Base-by-base conservation (phyloP, 129 eudicot species). In the Lactuca sativa region DNA sequence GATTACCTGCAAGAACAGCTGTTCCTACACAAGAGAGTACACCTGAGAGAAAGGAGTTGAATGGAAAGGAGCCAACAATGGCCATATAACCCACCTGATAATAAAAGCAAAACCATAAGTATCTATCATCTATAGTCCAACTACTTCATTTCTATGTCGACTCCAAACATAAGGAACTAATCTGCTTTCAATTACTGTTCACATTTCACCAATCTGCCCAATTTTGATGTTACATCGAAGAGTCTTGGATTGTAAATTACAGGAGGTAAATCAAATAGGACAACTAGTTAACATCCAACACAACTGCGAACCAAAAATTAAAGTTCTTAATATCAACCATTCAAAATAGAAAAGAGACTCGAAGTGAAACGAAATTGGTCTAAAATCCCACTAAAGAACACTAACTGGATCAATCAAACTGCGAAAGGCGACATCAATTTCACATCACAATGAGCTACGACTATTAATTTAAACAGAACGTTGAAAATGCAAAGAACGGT, bases 1-100 rank as follows among this genome's bases (percentile, higher is more conserved):
- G 37, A 89, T 82, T 80, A 90, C 97, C 95, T 71, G 97, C 97
- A 81, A 90, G 92, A 64, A 90, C 97, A 25, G 97, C 95, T 41
- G 97, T 87, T 14, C 97, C 97, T 2, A 83, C 84, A 81, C 97
- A 90, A 67, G 97, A 90, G 75, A 90, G 97, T 11, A 90, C 87
- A 33, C 97, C 97, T 0, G 97, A 90, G 43, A 90, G 87, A 63
- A 90, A 90, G 47, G 97, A 90, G 83, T 90, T 90, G 84, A 90
- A 90, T 6, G 97, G 97, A 34, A 90, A 90, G 1, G 97, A 85
- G 21, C 97, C 97, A 71, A 87, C 97, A 59, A 81, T 9, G 64
- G 95, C 91, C 95, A 90, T 83, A 78, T 90, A 90, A 71, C 60
- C 90, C 54, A 90, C 90, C 96, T 90, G 82, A 40, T 59, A 32